Conservation (phyloP, 495 filamentous ascomycete genomes). For the Lasiosphaeriaceae sp. region DNA sequence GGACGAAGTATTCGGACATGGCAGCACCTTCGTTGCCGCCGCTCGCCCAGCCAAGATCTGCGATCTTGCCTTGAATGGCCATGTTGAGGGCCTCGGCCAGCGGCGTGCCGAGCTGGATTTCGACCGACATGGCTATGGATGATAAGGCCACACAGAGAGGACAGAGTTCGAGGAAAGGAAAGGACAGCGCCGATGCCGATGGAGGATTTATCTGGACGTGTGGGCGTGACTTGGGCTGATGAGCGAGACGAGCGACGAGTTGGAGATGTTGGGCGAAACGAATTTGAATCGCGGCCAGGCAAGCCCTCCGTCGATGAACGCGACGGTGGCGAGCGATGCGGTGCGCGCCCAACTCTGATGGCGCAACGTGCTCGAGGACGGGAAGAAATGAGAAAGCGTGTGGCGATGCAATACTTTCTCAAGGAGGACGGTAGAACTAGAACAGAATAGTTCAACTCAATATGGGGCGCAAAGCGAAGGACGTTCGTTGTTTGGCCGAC, state of each 20-base stretch:
- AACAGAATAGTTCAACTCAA: not conserved
- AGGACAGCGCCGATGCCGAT: not conserved
- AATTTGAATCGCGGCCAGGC: not conserved
- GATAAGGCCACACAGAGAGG: not conserved
- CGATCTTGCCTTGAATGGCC: slow-evolving; percentile 84
- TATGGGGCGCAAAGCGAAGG: slow-evolving; percentile 5
- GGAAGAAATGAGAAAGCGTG: not conserved
- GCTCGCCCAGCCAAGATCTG: slow-evolving; percentile 89
- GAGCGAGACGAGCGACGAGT: not conserved
- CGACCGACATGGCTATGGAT: slow-evolving; percentile 61
- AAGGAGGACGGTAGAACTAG: not conserved
- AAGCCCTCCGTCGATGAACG: not conserved
- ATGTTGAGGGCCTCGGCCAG: slow-evolving; percentile 75
- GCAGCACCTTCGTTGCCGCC: slow-evolving; percentile 76
- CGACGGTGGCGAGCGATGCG: slow-evolving; percentile 1
- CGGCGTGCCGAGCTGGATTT: slow-evolving; percentile 68
- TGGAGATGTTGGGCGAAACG: not conserved
- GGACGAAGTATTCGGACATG: slow-evolving; percentile 89
- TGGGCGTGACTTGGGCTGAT: not conserved
- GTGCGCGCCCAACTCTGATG: not conserved
- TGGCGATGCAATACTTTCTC: no score
- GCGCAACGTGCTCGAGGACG: not conserved
- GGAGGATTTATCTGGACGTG: not conserved
- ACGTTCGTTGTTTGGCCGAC: slow-evolving; percentile 2
- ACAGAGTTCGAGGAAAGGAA: not conserved